Evolutionary conservation across 2,329 filamentous ascomycete genomes (phyloP).

Genomic region (Neurospora crassa): DNA sequence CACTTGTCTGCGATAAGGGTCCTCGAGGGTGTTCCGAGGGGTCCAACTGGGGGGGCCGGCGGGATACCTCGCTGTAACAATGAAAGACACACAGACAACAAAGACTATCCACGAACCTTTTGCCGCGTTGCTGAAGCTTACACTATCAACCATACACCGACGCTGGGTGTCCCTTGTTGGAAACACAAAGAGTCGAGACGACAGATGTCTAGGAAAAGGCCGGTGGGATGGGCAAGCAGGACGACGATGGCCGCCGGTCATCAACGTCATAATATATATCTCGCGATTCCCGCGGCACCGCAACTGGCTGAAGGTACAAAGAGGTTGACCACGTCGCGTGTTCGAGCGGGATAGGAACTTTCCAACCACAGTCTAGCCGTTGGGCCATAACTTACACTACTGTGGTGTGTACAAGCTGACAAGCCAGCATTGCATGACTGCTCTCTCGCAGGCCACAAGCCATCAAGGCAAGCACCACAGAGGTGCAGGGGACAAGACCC

Average conservation of each 20-base stretch:
- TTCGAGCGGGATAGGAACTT: background rate
- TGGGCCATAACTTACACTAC: background rate
- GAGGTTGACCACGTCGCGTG: background rate
- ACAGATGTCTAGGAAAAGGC: background rate
- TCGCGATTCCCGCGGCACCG: background rate
- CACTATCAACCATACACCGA: background rate
- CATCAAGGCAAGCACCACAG: background rate
- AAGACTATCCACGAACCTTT: background rate
- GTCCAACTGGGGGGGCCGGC: background rate
- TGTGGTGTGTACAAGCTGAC: background rate
- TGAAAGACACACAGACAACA: background rate
- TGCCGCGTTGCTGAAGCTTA: background rate
- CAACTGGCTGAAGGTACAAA: background rate
- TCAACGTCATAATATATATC: background rate
- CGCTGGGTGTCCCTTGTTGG: background rate
- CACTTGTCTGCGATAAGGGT: constrained; percentile 6
- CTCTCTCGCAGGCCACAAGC: background rate
- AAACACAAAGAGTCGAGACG: background rate
- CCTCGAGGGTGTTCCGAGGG: background rate
- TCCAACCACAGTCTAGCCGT: background rate
- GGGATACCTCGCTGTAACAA: background rate
- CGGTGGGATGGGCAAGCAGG: background rate
- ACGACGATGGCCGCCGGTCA: background rate
- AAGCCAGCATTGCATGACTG: background rate
- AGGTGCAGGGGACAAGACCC: background rate